phyloP scores from a whole-genome alignment of 495 filamentous ascomycete species.

The Penicillium cinerascens region DNA sequence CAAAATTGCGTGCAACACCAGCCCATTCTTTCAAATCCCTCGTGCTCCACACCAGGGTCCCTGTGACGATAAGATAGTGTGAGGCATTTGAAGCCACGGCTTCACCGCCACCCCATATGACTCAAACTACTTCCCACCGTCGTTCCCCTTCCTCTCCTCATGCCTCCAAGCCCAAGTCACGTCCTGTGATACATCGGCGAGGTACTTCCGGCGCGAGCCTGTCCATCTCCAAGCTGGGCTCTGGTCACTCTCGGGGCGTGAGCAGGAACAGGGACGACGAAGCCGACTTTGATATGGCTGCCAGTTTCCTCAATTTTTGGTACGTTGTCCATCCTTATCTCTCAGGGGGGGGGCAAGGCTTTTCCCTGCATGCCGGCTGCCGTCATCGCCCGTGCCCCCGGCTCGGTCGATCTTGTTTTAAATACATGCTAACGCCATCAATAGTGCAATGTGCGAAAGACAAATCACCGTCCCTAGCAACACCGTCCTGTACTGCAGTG shows the following conservation, averaged over 20 bases:
- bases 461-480: conserved; percentile 64
- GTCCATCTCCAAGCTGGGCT: conserved; percentile 41
- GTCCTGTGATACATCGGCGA: conserved; percentile 36
- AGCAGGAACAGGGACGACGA: conserved; percentile 40
- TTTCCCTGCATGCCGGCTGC: conserved; percentile 26
- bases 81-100: conserved; percentile 27
- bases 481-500: conserved; percentile 56
- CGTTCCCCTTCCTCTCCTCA: conserved; percentile 35
- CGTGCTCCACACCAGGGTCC: conserved; percentile 28
- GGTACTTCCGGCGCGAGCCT: conserved; percentile 31
- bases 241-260: conserved; percentile 21
- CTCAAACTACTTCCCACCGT: conserved; percentile 39
- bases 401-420: neutral
- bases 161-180: conserved; percentile 33
- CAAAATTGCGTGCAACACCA: neutral
- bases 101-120: conserved; percentile 45
- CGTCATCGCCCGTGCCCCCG: conserved; percentile 6
- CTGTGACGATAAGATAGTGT: conserved; percentile 31
- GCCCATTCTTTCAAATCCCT: neutral
- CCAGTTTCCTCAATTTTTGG: conserved; percentile 66
- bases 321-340: conserved; percentile 45
- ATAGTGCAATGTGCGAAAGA: conserved; percentile 61
- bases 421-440: conserved; percentile 26
- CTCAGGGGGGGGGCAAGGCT: conserved; percentile 13
- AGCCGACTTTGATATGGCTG: conserved; percentile 48